Evolutionary conservation across 352 stramenopile species (phyloP).

Genomic region (Phytophthora macrochlamydospora): DNA sequence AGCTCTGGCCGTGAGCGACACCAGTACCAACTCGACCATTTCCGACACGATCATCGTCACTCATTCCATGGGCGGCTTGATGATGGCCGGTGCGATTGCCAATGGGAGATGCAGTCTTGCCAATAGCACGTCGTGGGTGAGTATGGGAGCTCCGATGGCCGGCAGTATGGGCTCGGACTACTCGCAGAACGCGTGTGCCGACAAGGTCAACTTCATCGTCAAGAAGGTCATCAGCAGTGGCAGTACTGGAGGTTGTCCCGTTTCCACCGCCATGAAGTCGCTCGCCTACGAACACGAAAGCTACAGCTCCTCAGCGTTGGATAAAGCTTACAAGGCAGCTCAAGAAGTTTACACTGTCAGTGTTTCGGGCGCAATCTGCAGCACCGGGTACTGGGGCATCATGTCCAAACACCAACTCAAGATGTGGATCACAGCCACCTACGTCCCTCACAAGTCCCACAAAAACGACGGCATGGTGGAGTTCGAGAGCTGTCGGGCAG

Average conservation of each 20-base stretch:
- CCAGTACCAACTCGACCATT: constrained; percentile 20
- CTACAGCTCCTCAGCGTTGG: constrained; percentile 22
- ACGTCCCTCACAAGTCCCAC: constrained; percentile 37
- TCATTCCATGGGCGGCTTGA: too few relatives aligned
- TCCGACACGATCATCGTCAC: neutral
- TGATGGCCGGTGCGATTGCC: too few relatives aligned
- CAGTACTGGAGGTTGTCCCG: constrained; percentile 32
- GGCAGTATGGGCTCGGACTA: constrained; percentile 55
- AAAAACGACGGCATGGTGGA: constrained; percentile 37
- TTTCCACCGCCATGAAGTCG: constrained; percentile 24
- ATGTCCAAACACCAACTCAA: constrained; percentile 24
- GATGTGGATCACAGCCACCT: constrained; percentile 22
- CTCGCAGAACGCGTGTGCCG: constrained; percentile 41
- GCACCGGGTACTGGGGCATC: constrained; percentile 40
- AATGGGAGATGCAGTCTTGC: constrained; percentile 25
- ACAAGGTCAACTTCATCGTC: constrained; percentile 20
- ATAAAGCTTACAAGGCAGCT: constrained; percentile 36
- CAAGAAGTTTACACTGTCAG: constrained; percentile 40
- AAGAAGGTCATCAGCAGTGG: constrained; percentile 17
- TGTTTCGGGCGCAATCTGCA: neutral
- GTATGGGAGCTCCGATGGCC: constrained; percentile 34
- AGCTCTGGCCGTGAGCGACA: constrained; percentile 22
- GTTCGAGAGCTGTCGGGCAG: constrained; percentile 4
- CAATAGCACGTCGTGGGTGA: constrained; percentile 38
- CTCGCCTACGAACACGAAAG: constrained; percentile 39